A percentile compares a stretch with the other conserved stretches of the same genome.
Conservation (phyloP, 2,329 filamentous ascomycete genomes). For the Paecilomyces formosus region DNA sequence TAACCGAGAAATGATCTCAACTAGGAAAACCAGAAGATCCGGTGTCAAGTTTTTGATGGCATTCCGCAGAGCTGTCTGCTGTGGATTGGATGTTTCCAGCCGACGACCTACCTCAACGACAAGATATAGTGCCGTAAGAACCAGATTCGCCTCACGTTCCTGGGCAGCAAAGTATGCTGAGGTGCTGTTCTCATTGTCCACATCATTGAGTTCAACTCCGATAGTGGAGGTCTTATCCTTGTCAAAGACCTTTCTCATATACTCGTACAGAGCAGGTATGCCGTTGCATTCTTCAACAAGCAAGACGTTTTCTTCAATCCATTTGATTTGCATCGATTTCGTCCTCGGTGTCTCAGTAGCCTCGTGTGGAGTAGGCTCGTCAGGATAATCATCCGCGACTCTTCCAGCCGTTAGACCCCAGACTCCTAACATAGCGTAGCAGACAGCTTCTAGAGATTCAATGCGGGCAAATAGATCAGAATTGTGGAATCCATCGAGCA, state of each 20-base stretch:
- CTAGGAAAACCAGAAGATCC: constrained; percentile 62
- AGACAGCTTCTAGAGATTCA: constrained; percentile 39
- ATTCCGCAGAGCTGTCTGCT: constrained; percentile 18
- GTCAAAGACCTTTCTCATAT: constrained; percentile 32
- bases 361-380: constrained; percentile 26
- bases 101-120: constrained; percentile 34
- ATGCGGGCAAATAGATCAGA: constrained; percentile 34
- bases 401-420: constrained; percentile 61
- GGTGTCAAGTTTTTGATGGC: constrained; percentile 53
- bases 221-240: constrained; percentile 20
- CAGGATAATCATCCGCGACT: constrained; percentile 19
- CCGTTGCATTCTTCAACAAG: constrained; percentile 30
- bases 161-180: constrained; percentile 27
- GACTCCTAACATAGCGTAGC: constrained; percentile 56
- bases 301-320: constrained; percentile 37
- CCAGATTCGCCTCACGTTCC: constrained; percentile 34
- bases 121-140: constrained; percentile 37
- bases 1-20: constrained; percentile 60
- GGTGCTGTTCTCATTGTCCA: constrained; percentile 23
- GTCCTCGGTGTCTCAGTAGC: constrained; percentile 38
- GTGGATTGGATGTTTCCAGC: constrained; percentile 20
- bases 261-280: constrained; percentile 27
- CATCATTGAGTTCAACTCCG: constrained; percentile 15
- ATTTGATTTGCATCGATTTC: constrained; percentile 40
- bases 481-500: constrained; percentile 30